These are phyloP conservation scores for Pulveroboletus ravenelii DNA, from an alignment of 768 basidiomycete species.

Conservation along the genomic window DNA sequence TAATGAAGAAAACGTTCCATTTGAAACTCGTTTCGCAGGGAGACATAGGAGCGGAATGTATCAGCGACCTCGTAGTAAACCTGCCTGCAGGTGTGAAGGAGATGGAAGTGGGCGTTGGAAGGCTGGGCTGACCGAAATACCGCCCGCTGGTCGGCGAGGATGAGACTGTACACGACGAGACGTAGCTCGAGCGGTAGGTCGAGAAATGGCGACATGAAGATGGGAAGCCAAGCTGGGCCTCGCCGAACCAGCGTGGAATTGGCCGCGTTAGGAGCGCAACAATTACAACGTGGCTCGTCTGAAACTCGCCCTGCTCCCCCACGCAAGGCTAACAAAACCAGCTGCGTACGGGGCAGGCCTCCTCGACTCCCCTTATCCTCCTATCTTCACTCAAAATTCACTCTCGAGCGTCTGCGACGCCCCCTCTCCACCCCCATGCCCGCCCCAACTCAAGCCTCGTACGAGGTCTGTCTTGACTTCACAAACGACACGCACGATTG, in stretches of 20 bases:
- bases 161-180: constrained; percentile 29
- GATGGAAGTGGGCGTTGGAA: constrained; percentile 30
- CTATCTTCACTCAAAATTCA: constrained; percentile 13
- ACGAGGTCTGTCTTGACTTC: constrained; percentile 66
- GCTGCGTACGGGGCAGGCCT: constrained; percentile 22
- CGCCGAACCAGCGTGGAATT: constrained; percentile 26
- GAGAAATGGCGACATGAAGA: constrained; percentile 16
- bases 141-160: constrained; percentile 22
- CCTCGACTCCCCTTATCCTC: constrained; percentile 14
- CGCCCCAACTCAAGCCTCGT: constrained; percentile 45
- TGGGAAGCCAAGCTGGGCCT: constrained; percentile 11
- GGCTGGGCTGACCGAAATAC: constrained; percentile 28
- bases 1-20: constrained; percentile 23
- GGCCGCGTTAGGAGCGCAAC: constrained; percentile 30
- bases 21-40: constrained; percentile 36
- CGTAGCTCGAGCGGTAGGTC: constrained; percentile 33
- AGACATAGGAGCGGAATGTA: constrained; percentile 31
- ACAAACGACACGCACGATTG: constrained; percentile 64
- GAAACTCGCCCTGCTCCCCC: constrained; percentile 26
- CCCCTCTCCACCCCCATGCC: constrained; percentile 62
- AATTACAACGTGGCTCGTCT: constrained; percentile 26
- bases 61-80: constrained; percentile 30
- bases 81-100: constrained; percentile 28
- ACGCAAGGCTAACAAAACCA: constrained; percentile 34
- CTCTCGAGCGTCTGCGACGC: constrained; percentile 35